Evolutionary conservation across 2,329 filamentous ascomycete genomes (phyloP), one percentile per base, ranked within the genome.

Genomic region (Colletotrichum noveboracense): DNA sequence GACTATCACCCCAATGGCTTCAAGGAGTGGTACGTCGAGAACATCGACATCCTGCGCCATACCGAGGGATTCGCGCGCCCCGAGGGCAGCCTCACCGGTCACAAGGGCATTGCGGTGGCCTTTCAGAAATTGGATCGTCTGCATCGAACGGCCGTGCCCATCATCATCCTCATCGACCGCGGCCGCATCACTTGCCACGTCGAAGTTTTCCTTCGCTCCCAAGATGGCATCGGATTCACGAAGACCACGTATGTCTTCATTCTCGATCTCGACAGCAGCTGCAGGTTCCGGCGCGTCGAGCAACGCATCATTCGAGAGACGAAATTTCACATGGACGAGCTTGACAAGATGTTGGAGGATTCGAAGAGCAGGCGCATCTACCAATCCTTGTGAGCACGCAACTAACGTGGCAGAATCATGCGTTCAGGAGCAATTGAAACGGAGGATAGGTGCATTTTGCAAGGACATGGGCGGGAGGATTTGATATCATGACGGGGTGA

Each of bases 201-300:
- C 6, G 43, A 52, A 21, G n/a, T 12, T 52, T 52, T 52, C 43
- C 6, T 52, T 6, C 43, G n/a, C 10, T 21, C 10, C n/a, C 13
- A n/a, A 5, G 43, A 48, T 1, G 2, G 10, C 1, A 0, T 52
- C 2, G 43, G n/a, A 21, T 52, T 52, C 43, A 24, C n/a, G 5
- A 52, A 52, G n/a, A 21, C 43, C 0, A 52, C 43, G 0, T 21
- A 52, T 0, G n/a, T 5, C 43, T 21, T 52, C 43, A 13, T 52
- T 52, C n/a, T 52, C 43, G 43, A 52, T 52, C 43, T 52, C 10
- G n/a, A 52, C 43, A 13, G 10, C 43, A 21, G 6, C n/a, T 52
- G 43, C 43, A 52, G 10, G 0, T 52, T 52, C n/a, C 6, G n/a
- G 10, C 43, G 43, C 43, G 43, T 52, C 0, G 43, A 52, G n/a